Base-by-base conservation (phyloP, 805 yeast species). In the Saturnispora bothae region DNA sequence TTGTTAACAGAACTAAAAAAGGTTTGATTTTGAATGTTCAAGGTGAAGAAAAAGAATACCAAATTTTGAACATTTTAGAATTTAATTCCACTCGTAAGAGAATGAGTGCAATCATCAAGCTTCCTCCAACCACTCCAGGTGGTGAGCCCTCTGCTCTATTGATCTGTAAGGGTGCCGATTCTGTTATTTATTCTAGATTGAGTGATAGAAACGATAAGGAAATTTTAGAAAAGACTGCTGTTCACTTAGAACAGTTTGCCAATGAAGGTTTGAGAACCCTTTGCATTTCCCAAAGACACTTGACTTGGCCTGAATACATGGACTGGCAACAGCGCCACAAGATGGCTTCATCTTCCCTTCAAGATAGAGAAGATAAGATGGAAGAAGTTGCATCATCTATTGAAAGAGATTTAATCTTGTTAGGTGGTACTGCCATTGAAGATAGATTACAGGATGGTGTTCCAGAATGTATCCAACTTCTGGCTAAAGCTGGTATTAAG, bases 371-470 rank as follows among this genome's bases (percentile, higher is more conserved):
- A 49, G 83, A 67, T 17, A 68, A 70, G 46, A 73, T 83, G 73
- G 92, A 81, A 50, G 73, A 65, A 18, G 83, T 78, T 29, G 85
- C 86, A 9, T 84, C 81, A 43, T 68, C 74, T 4, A 76, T 83
- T 43, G 94, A 83, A 56, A 63, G 72, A 32, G 77, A 78, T 29
- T 63, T 83, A 48, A 65, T 64, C 13, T 60, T 83, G 38, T 58
- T 82, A 18, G 94, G 94, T 50, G 92, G 92, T 46, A 83, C 94
- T 29, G 92, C 92, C 23, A 83, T 83, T 56, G 94, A 83, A 56
- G 94, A 83, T 63, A 67, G 86, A 54, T 61, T 83, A 43, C 94
- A 83, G 58, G 85, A 79, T 49, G 92, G 92, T 61, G 94, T 83
- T 39, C 89, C 92, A 2, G 92, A 81, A 48, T 71, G 89, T 13